Evolutionary conservation across 78 protist genomes (phyloP), one percentile per base, ranked within the genome.

Genomic region (Anaeramoeba flamelloides): DNA sequence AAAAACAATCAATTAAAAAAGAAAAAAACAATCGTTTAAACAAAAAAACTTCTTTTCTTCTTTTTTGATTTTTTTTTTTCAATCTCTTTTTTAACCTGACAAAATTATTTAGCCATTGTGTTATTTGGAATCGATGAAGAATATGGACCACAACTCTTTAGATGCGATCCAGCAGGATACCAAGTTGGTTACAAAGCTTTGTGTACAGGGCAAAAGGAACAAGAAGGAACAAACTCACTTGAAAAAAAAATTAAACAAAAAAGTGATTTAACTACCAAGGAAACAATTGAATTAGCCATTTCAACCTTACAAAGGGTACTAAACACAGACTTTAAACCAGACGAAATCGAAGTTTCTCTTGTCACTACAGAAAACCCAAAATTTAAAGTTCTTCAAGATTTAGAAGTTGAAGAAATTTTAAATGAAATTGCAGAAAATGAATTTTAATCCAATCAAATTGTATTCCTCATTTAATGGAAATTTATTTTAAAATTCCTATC

Each of bases 101-200:
- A 17, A n/a, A 8, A n/a, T 30, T 30, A 33, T 39, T 2, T 39
- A 86, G 92, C 86, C 30, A 88, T 87, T 90, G 90, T 92, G 33
- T 75, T 95, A 36, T 75, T 90, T 31, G 93, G 93, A n/a, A 77
- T 90, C 36, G 98, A 95, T 36, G 94, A 89, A 1, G 94, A 93
- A 80, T 74, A 75, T 17, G 96, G 95, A 37, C 78, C 83, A 1
- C 94, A 92, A 89, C 75, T 96, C 38, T 94, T 39, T 85, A 88
- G 86, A 40, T 75, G 87, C 36, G 98, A 94, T 77, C 99, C 99
- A 30, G 96, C 97, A 2, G 97, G 98, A 77, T n/a, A n/a, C n/a
- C 22, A 26, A 33, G 38, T 12, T 38, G 91, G 87, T 8, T 92
- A 84, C 86, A 85, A 87, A 80, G 99, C 98, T 0, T 78, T 86